Percentiles rank a stretch among this genome's conserved stretches.
Evolutionary conservation across 2,329 filamentous ascomycete species (phyloP).

Genomic region (Hypoxylon rubiginosum): DNA sequence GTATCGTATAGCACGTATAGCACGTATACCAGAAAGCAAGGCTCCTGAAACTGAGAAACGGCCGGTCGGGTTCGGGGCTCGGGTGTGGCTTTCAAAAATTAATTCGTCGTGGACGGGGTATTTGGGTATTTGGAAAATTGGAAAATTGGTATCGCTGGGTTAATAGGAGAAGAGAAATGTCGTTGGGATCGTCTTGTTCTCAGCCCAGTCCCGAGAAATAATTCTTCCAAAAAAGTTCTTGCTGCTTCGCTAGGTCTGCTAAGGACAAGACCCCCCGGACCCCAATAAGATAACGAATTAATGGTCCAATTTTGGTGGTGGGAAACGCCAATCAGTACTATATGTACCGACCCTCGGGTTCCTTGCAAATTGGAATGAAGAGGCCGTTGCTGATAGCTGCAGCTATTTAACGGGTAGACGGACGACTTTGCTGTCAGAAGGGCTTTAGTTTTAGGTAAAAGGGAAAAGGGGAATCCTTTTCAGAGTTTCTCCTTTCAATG

Average conservation of each 20-base stretch:
- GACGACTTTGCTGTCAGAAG: slow-evolving; percentile 23
- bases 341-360: slow-evolving; percentile 12
- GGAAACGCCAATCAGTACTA: slow-evolving; percentile 34
- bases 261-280: slow-evolving; percentile 16
- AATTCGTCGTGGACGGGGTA: slow-evolving; percentile 4
- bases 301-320: slow-evolving; percentile 39
- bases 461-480: slow-evolving; percentile 30
- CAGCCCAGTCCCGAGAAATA: slow-evolving; percentile 23
- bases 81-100: slow-evolving; percentile 21
- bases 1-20: background rate
- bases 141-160: background rate
- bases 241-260: background rate
- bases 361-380: slow-evolving; percentile 29
- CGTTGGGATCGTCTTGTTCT: slow-evolving; percentile 7
- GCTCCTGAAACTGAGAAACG: slow-evolving; percentile 27
- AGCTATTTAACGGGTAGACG: slow-evolving; percentile 20
- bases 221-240: background rate
- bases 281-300: slow-evolving; percentile 38
- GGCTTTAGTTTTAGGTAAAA: background rate
- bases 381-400: slow-evolving; percentile 26
- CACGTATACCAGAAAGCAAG: slow-evolving; percentile 13
- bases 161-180: background rate
- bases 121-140: background rate
- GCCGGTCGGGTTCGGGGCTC: slow-evolving; percentile 20
- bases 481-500: slow-evolving; percentile 28